These are phyloP conservation scores for Metarhizium robertsii DNA, from an alignment of 2,329 filamentous ascomycete species.

Conservation along the genomic window DNA sequence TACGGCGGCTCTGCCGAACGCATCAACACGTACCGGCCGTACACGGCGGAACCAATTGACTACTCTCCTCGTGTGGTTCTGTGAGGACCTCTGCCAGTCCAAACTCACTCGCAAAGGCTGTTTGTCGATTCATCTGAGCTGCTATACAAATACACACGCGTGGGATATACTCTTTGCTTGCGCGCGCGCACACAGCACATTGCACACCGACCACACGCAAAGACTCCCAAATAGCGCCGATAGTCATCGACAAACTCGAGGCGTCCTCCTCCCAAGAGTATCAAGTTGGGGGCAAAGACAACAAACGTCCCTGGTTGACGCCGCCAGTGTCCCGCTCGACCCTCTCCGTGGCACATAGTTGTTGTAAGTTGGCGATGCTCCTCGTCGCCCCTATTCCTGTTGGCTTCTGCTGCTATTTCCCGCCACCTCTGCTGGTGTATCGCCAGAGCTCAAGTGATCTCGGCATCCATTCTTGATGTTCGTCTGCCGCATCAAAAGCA, in stretches of 20 bases:
- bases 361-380: constrained; percentile 4
- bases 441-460: neutral
- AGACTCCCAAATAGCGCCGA: neutral
- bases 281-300: neutral
- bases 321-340: constrained; percentile 3
- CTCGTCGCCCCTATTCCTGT: neutral
- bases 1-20: neutral
- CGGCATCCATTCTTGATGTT: neutral
- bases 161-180: neutral
- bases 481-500: neutral
- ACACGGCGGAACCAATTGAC: neutral
- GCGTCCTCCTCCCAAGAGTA: neutral
- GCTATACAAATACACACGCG: neutral
- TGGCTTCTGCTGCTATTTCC: neutral
- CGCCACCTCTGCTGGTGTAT: neutral
- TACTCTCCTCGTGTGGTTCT: neutral
- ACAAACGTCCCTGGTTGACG: constrained; percentile 1
- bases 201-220: neutral
- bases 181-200: neutral
- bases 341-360: constrained; percentile 3
- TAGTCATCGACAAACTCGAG: neutral
- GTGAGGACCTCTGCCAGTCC: neutral
- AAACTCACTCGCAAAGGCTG: neutral
- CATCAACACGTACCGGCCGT: neutral
- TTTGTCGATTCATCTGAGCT: neutral